Conservation (phyloP, 179 eudicot genomes). For the Patellifolia procumbens region DNA sequence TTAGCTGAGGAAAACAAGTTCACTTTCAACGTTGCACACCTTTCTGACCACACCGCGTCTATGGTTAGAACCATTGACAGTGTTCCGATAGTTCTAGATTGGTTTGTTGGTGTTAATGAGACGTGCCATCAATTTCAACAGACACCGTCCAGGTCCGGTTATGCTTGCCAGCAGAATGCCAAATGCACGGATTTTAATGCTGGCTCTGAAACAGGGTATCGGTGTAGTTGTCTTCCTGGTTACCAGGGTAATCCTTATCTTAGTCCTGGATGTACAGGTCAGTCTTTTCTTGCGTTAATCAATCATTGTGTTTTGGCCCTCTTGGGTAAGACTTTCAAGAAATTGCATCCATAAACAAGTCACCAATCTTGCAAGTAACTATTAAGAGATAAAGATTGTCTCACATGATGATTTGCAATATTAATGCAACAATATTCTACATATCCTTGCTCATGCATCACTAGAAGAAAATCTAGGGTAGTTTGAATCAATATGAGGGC, state of each 20-base stretch:
- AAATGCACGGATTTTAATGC: conserved; percentile 21
- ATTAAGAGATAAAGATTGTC: too few species aligned
- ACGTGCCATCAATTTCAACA: conserved; percentile 32
- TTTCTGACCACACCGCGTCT: neutral
- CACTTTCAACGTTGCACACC: conserved; percentile 20
- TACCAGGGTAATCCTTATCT: conserved; percentile 50
- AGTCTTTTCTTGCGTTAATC: too few species aligned
- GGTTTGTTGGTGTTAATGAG: conserved; percentile 35
- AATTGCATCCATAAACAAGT: too few species aligned
- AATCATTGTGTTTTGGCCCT: too few species aligned
- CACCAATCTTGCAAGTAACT: too few species aligned
- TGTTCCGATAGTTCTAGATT: conserved; percentile 43
- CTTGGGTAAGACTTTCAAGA: too few species aligned
- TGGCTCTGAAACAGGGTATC: conserved; percentile 32
- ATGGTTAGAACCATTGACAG: neutral
- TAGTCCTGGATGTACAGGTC: conserved; percentile 25
- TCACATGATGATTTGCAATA: too few species aligned
- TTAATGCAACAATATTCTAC: too few species aligned
- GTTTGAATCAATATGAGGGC: too few species aligned
- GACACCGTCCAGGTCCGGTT: neutral
- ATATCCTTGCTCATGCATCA: too few species aligned
- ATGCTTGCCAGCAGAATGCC: conserved; percentile 2
- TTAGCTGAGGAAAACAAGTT: conserved; percentile 32
- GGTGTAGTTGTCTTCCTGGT: conserved; percentile 34
- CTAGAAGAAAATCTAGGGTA: too few species aligned